phyloP scores from a whole-genome alignment of 176 grass and related monocot genomes.

The Canna indica region DNA sequence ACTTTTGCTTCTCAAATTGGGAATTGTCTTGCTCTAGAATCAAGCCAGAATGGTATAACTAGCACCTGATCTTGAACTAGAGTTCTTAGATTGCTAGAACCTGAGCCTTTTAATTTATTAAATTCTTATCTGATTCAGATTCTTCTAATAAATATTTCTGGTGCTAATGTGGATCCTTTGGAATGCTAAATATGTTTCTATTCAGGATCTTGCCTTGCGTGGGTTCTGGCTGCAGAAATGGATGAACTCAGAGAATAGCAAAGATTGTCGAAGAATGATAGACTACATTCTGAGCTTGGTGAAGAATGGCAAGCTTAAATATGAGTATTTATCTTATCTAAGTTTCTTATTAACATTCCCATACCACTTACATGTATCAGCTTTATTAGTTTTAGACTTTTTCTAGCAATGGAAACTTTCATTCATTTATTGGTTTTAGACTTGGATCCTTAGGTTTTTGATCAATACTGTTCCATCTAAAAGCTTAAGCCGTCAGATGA shows the following conservation, averaged over 20 bases:
- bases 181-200: slow-evolving; percentile 3
- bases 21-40: no score
- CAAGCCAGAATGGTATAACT: no score
- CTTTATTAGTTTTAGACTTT: no score
- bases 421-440: not conserved
- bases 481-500: no score
- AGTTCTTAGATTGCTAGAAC: not conserved
- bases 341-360: slow-evolving; percentile 3
- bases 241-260: slow-evolving; percentile 51
- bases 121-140: no score
- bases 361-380: not conserved
- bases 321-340: slow-evolving; percentile 37
- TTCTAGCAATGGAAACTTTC: no score
- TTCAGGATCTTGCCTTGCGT: slow-evolving; percentile 56
- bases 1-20: no score
- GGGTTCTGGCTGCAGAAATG: slow-evolving; percentile 82
- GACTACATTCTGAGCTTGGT: slow-evolving; percentile 58
- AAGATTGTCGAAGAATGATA: slow-evolving; percentile 48
- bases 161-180: not conserved
- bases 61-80: no score
- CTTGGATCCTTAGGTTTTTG: no score
- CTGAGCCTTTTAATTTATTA: not conserved
- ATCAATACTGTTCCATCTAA: no score
- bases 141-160: slow-evolving; percentile 15
- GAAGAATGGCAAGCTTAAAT: slow-evolving; percentile 57